Percentiles rank a stretch among this genome's conserved stretches.
Evolutionary conservation across 306 rosid species (phyloP).

Genomic region (Corylus heterophylla): DNA sequence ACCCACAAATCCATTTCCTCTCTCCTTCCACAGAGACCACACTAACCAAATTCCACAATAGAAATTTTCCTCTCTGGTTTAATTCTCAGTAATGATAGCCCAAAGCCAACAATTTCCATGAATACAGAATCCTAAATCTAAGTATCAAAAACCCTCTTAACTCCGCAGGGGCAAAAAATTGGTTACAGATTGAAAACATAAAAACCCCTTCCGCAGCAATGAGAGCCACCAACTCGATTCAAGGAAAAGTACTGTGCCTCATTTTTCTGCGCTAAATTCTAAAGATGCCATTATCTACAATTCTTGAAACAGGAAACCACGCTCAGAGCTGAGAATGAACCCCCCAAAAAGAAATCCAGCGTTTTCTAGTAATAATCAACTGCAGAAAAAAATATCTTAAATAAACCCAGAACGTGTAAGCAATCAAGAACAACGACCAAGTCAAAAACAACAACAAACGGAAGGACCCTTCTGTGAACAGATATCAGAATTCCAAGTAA

Average conservation of each 20-base stretch:
- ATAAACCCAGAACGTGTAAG: slow-evolving; percentile 17
- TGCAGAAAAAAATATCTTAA: slow-evolving; percentile 14
- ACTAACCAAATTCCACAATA: slow-evolving; percentile 40
- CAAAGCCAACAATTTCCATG: slow-evolving; percentile 38
- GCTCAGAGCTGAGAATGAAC: slow-evolving; percentile 1
- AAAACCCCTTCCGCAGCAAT: slow-evolving; percentile 4
- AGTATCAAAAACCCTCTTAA: slow-evolving; percentile 3
- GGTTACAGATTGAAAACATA: slow-evolving; percentile 5
- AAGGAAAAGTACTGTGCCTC: slow-evolving; percentile 16
- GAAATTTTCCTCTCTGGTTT: slow-evolving; percentile 36
- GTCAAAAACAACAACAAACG: slow-evolving; percentile 11
- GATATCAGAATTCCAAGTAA: neutral
- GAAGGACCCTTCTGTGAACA: neutral
- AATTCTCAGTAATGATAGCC: slow-evolving; percentile 28
- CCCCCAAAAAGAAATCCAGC: neutral
- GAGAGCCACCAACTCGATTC: slow-evolving; percentile 25
- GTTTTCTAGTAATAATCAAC: neutral
- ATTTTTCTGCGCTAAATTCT: slow-evolving; percentile 21
- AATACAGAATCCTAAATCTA: slow-evolving; percentile 28
- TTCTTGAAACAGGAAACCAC: slow-evolving; percentile 22
- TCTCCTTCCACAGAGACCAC: slow-evolving; percentile 28
- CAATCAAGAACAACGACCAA: slow-evolving; percentile 13
- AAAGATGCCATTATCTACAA: slow-evolving; percentile 16
- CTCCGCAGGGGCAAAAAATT: neutral
- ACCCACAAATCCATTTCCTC: slow-evolving; percentile 80